Evolutionary conservation across 805 yeast species (phyloP).

Genomic region (Nakazawaea ernobii): DNA sequence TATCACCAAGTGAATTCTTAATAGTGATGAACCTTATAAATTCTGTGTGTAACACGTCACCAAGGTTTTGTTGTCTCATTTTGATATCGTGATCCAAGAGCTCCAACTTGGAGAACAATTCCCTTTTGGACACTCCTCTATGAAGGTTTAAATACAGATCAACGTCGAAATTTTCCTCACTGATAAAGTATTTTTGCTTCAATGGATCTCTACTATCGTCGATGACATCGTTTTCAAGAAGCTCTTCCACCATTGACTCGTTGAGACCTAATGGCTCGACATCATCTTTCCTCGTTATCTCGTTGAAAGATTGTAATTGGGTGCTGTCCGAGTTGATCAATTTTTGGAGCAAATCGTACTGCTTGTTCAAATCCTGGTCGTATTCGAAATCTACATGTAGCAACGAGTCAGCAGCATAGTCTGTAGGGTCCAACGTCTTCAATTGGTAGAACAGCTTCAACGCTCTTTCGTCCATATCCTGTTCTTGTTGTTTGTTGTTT

Average conservation of each 20-base stretch:
- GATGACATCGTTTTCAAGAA: slow-evolving; percentile 33
- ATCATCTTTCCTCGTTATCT: slow-evolving; percentile 4
- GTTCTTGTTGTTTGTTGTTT: neutral
- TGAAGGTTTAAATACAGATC: slow-evolving; percentile 52
- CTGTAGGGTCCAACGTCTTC: slow-evolving; percentile 33
- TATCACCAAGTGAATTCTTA: slow-evolving; percentile 58
- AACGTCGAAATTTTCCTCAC: slow-evolving; percentile 55
- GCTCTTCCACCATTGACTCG: slow-evolving; percentile 36
- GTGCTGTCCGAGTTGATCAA: slow-evolving; percentile 8
- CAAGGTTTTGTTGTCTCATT: slow-evolving; percentile 43
- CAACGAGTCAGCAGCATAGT: slow-evolving; percentile 12
- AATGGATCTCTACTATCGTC: slow-evolving; percentile 32
- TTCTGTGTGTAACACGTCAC: slow-evolving; percentile 49
- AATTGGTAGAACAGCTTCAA: slow-evolving; percentile 35
- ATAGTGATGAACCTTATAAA: slow-evolving; percentile 59
- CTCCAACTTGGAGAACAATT: slow-evolving; percentile 41
- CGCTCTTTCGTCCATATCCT: slow-evolving; percentile 18
- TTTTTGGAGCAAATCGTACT: slow-evolving; percentile 9
- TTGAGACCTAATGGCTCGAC: slow-evolving; percentile 54
- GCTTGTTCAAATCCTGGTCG: slow-evolving; percentile 7
- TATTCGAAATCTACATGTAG: slow-evolving; percentile 9
- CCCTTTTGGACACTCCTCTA: slow-evolving; percentile 45
- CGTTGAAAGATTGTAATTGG: neutral
- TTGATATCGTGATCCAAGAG: slow-evolving; percentile 43
- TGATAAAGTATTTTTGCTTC: slow-evolving; percentile 39